Conservation (phyloP, 1,284 basidiomycete genomes). For the Athelia sp. region DNA sequence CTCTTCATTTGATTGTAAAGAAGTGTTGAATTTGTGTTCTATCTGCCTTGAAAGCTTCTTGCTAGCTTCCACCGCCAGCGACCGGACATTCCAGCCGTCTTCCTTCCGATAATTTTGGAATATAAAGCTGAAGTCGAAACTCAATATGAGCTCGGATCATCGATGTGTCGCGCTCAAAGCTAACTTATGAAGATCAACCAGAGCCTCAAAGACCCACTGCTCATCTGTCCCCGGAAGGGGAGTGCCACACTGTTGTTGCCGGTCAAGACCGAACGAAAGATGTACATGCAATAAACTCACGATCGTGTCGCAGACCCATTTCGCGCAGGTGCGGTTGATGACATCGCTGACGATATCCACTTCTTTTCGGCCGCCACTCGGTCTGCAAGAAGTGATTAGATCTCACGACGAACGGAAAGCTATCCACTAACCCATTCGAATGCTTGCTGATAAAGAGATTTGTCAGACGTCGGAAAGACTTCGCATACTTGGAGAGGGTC, state of each 20-base stretch:
- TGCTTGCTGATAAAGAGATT: too few species aligned
- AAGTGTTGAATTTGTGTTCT: neutral
- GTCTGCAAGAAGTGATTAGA: too few species aligned
- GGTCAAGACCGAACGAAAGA: neutral
- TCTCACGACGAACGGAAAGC: too few species aligned
- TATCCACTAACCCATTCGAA: too few species aligned
- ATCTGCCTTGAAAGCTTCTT: neutral
- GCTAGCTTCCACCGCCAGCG: neutral
- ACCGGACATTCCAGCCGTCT: neutral
- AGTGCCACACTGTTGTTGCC: neutral
- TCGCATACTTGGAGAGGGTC: neutral
- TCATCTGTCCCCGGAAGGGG: neutral
- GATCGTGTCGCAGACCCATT: slow-evolving; percentile 2
- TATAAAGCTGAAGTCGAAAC: neutral
- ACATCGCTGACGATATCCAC: slow-evolving; percentile 2
- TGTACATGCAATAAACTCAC: slow-evolving; percentile 1
- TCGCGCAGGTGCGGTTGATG: neutral
- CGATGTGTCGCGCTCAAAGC: too few species aligned
- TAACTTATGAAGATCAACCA: neutral
- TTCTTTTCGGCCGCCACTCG: too few species aligned
- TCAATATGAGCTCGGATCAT: too few species aligned
- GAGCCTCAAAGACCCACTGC: neutral
- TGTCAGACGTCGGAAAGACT: too few species aligned
- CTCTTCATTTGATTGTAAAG: neutral
- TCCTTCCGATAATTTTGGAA: neutral